Evolutionary conservation across 805 yeast genomes (phyloP).

Genomic region (Teunomyces stri): DNA sequence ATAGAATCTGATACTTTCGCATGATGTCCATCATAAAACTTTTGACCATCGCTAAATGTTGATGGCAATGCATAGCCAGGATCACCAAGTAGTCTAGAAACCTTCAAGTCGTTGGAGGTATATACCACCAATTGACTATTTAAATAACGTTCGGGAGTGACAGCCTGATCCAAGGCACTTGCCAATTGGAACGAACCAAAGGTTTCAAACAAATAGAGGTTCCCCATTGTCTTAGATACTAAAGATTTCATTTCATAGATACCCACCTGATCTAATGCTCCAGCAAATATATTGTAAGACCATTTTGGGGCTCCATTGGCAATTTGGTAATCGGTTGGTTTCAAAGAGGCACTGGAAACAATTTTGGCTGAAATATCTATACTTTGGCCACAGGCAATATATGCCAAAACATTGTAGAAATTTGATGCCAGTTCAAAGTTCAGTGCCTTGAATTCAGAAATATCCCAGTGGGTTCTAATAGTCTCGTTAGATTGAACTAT

Average conservation of each 20-base stretch:
- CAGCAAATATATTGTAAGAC: constrained; percentile 32
- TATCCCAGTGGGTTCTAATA: constrained; percentile 37
- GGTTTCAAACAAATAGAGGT: constrained; percentile 26
- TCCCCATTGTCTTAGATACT: constrained; percentile 32
- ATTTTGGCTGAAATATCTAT: constrained; percentile 16
- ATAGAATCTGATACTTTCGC: constrained; percentile 34
- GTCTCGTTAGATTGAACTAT: constrained; percentile 17
- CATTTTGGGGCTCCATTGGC: constrained; percentile 20
- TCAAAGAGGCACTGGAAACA: constrained; percentile 15
- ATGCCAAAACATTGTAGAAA: constrained; percentile 28
- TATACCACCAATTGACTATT: constrained; percentile 21
- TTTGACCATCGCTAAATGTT: constrained; percentile 21
- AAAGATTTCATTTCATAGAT: constrained; percentile 41
- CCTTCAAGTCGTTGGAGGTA: constrained; percentile 32
- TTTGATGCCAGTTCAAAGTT: constrained; percentile 22
- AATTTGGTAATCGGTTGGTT: constrained; percentile 20
- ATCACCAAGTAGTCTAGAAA: constrained; percentile 30
- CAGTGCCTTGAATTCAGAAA: constrained; percentile 28
- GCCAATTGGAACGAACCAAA: constrained; percentile 25
- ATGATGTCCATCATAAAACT: constrained; percentile 18
- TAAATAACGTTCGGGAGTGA: constrained; percentile 3
- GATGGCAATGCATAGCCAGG: constrained; percentile 33
- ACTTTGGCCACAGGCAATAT: constrained; percentile 28
- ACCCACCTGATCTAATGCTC: constrained; percentile 43
- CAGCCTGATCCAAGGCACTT: background rate